phyloP scores from a whole-genome alignment of 441 rosid species.

The Euphorbia celastroides region DNA sequence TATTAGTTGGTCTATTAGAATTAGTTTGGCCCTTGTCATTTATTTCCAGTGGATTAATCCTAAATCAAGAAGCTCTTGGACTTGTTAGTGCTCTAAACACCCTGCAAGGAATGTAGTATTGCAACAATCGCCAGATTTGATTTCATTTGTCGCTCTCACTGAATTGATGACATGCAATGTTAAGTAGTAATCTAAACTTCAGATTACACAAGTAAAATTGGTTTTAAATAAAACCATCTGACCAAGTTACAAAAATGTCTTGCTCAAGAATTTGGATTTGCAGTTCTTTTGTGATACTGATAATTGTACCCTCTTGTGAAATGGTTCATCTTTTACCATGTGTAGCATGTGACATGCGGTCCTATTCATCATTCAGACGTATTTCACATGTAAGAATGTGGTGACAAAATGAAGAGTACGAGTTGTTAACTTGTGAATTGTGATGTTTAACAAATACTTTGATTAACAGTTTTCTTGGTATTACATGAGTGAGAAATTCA shows the following conservation, averaged over 20 bases:
- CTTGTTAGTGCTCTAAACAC: not conserved
- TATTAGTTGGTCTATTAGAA: not conserved
- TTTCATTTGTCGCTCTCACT: no score
- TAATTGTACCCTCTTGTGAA: not conserved
- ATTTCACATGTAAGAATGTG: not conserved
- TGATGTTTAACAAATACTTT: not conserved
- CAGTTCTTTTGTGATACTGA: not conserved
- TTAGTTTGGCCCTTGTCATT: not conserved
- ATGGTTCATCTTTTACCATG: no score
- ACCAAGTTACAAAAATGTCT: not conserved
- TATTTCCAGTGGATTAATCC: not conserved
- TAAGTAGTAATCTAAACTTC: no score
- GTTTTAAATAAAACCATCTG: no score
- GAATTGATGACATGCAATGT: not conserved
- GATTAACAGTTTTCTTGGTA: conserved; percentile 2
- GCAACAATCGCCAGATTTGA: no score
- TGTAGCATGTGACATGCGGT: not conserved
- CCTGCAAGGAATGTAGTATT: not conserved
- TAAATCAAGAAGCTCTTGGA: not conserved
- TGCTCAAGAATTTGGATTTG: not conserved
- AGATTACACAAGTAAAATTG: not conserved
- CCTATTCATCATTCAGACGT: not conserved
- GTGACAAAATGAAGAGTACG: conserved; percentile 76
- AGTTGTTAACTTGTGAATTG: not conserved
- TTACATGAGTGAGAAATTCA: conserved; percentile 5